Percentiles rank a stretch among this genome's conserved stretches.
Conservation (phyloP, 768 basidiomycete species). For the button mushroom (Agaricus bisporus) region DNA sequence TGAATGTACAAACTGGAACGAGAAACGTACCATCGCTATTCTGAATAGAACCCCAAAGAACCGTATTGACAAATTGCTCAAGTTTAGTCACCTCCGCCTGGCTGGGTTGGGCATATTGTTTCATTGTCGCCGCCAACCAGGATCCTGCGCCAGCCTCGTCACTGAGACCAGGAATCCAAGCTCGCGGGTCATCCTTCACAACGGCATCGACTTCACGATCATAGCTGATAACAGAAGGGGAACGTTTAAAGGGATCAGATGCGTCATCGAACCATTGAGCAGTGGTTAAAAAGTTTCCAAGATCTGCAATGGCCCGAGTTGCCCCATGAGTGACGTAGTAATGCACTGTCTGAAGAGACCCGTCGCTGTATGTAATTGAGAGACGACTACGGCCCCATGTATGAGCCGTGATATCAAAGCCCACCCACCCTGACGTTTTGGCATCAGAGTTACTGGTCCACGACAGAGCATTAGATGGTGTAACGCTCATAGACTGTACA, state of each 20-base stretch:
- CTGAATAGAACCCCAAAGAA: constrained; percentile 45
- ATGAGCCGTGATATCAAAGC: constrained; percentile 38
- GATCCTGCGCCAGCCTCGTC: constrained; percentile 59
- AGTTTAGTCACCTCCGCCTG: constrained; percentile 47
- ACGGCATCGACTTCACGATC: constrained; percentile 44
- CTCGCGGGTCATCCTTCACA: constrained; percentile 45
- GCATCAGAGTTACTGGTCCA: constrained; percentile 40
- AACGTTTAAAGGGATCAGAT: constrained; percentile 45
- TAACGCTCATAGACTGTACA: constrained; percentile 36
- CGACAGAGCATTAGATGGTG: constrained; percentile 39
- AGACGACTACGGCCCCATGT: constrained; percentile 45
- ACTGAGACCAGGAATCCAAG: constrained; percentile 56
- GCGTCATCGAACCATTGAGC: constrained; percentile 46
- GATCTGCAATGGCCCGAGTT: constrained; percentile 36
- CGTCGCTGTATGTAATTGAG: constrained; percentile 44
- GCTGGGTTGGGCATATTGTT: constrained; percentile 48
- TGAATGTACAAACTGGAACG: neutral
- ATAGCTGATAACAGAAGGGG: constrained; percentile 49
- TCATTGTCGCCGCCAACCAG: constrained; percentile 51
- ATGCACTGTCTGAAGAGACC: constrained; percentile 45
- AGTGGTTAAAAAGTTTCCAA: constrained; percentile 50
- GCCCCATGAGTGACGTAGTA: constrained; percentile 45
- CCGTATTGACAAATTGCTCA: constrained; percentile 41
- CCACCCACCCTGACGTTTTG: constrained; percentile 34
- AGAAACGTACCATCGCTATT: constrained; percentile 34